Evolutionary conservation across 2,329 filamentous ascomycete genomes (phyloP).

Genomic region (Colletotrichum australisinense): DNA sequence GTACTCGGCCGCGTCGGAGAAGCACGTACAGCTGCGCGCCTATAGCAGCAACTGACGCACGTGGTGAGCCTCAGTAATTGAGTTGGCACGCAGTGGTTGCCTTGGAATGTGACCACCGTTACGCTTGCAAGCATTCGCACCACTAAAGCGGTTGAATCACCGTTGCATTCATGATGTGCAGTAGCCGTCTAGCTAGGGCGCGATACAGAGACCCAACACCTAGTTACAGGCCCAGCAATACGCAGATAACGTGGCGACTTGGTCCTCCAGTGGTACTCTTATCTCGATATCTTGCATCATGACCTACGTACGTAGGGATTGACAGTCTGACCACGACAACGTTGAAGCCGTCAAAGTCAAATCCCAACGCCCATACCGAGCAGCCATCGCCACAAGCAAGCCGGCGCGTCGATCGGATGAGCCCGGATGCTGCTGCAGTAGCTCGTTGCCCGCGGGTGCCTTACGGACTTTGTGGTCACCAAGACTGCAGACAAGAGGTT

Average conservation of each 20-base stretch:
- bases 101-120: background rate
- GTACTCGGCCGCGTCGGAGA: background rate
- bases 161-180: background rate
- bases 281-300: background rate
- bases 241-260: slow-evolving; percentile 6
- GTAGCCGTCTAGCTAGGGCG: no score
- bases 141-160: background rate
- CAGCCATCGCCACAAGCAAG: background rate
- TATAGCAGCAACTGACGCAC: background rate
- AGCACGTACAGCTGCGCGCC: background rate
- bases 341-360: background rate
- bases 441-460: background rate
- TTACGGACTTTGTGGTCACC: background rate
- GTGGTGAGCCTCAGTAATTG: background rate
- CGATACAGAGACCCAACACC: background rate
- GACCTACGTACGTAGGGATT: background rate
- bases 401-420: slow-evolving; percentile 11
- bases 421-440: background rate
- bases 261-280: background rate
- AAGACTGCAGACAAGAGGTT: background rate
- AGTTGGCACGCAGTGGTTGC: background rate
- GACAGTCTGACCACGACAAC: background rate
- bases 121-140: slow-evolving; percentile 12
- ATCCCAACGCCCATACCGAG: slow-evolving; percentile 3
- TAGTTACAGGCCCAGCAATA: background rate